Conservation (phyloP, 345 rosid genomes). For the Boechera divaricarpa region DNA sequence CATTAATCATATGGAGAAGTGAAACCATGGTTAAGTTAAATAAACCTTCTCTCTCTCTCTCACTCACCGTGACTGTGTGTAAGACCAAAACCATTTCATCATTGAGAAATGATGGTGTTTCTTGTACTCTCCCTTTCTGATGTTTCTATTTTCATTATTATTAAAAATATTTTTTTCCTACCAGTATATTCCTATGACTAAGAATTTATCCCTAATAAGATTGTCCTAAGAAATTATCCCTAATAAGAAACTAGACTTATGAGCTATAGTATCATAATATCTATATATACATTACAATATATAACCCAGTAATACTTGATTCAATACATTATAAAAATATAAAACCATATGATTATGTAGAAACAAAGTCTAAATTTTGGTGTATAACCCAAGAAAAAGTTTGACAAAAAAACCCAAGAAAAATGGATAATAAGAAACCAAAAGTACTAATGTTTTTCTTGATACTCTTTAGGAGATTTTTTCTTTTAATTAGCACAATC, state of each 20-base stretch:
- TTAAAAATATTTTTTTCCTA: not conserved
- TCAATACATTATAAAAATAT: not conserved
- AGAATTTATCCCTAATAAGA: conserved; percentile 13
- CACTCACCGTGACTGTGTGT: conserved; percentile 26
- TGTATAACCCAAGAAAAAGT: conserved; percentile 2
- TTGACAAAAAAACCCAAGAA: not conserved
- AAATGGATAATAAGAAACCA: conserved; percentile 44
- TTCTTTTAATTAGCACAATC: conserved; percentile 2
- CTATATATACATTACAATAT: not conserved
- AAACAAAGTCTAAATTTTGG: not conserved
- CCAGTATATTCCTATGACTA: not conserved
- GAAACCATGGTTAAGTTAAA: conserved; percentile 44
- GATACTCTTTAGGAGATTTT: conserved; percentile 14
- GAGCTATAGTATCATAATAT: conserved; percentile 7
- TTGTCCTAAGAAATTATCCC: conserved; percentile 24
- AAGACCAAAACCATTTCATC: conserved; percentile 48
- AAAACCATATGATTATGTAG: conserved; percentile 10
- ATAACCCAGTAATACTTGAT: not conserved
- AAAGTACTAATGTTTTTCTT: conserved; percentile 29
- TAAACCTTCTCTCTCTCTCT: conserved; percentile 7
- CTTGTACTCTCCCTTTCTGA: conserved; percentile 40
- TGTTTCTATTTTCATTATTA: not conserved
- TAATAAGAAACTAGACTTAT: conserved; percentile 7
- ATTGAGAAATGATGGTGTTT: conserved; percentile 50
- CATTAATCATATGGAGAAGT: conserved; percentile 24